These are phyloP conservation scores for Bertia moriformis DNA, from an alignment of 2,329 filamentous ascomycete species.

Conservation along the genomic window DNA sequence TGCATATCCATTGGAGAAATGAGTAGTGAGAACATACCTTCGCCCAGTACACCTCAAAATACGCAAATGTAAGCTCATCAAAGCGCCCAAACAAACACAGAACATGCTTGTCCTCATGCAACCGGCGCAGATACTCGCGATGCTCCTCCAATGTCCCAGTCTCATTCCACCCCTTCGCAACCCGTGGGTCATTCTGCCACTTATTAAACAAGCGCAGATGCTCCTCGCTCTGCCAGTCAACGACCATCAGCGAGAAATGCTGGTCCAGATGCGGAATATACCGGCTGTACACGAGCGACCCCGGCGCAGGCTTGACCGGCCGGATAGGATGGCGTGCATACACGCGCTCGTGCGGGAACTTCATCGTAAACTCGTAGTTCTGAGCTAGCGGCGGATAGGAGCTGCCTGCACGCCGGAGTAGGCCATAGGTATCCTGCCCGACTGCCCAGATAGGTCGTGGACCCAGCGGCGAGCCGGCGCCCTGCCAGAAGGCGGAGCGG, in stretches of 20 bases:
- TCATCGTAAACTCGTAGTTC: slow-evolving; percentile 27
- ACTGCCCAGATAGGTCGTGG: slow-evolving; percentile 21
- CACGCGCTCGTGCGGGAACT: slow-evolving; percentile 26
- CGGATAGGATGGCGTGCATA: slow-evolving; percentile 20
- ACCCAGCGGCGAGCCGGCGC: slow-evolving; percentile 13
- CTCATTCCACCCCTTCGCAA: slow-evolving; percentile 68
- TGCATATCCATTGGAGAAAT: slow-evolving; percentile 3
- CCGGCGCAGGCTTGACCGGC: slow-evolving; percentile 55
- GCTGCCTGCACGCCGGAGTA: slow-evolving; percentile 13
- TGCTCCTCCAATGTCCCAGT: slow-evolving; percentile 65
- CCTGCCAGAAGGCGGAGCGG: slow-evolving; percentile 18
- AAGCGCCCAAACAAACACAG: slow-evolving; percentile 58
- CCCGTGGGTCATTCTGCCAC: slow-evolving; percentile 75
- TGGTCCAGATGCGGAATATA: slow-evolving; percentile 65
- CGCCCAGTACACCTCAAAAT: slow-evolving; percentile 72
- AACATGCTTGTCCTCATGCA: slow-evolving; percentile 59
- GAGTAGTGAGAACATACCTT: slow-evolving; percentile 33
- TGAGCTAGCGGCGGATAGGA: slow-evolving; percentile 23
- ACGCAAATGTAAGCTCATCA: slow-evolving; percentile 57
- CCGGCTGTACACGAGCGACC: slow-evolving; percentile 61
- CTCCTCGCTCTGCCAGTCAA: slow-evolving; percentile 48
- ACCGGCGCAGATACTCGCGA: slow-evolving; percentile 51
- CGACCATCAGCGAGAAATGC: slow-evolving; percentile 63
- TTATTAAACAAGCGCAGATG: slow-evolving; percentile 60
- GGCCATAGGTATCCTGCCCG: slow-evolving; percentile 14